These are phyloP conservation scores for Penicillium expansum DNA, from an alignment of 2,329 filamentous ascomycete species.

Conservation along the genomic window DNA sequence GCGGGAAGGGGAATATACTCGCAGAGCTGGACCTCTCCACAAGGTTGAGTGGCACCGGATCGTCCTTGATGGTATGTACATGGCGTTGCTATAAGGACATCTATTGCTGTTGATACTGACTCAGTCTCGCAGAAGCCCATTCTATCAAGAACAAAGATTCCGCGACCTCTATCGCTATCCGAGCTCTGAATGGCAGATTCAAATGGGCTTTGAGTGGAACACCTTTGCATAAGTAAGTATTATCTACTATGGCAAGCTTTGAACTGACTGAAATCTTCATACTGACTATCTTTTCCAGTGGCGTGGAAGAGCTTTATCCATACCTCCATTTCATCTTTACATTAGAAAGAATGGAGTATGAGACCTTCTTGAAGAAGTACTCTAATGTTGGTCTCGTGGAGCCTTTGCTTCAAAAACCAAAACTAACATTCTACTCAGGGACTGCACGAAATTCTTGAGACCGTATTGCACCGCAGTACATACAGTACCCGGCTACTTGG, in stretches of 20 bases:
- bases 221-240: constrained; percentile 37
- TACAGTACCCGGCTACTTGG: neutral
- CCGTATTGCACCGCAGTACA: neutral
- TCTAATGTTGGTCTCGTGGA: constrained; percentile 15
- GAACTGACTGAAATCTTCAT: neutral
- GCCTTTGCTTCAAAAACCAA: neutral
- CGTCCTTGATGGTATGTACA: constrained; percentile 39
- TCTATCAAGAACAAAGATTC: constrained; percentile 37
- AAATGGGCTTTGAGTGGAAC: constrained; percentile 44
- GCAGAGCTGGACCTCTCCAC: constrained; percentile 34
- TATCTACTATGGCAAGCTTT: no score
- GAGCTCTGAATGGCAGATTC: constrained; percentile 33
- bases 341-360: constrained; percentile 24
- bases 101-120: neutral
- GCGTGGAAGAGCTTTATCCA: constrained; percentile 39
- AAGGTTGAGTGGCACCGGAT: constrained; percentile 37
- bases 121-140: constrained; percentile 29
- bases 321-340: constrained; percentile 40
- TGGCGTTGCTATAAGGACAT: neutral
- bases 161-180: constrained; percentile 37
- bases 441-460: neutral
- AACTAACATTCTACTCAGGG: neutral
- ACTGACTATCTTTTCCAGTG: constrained; percentile 16
- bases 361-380: constrained; percentile 27
- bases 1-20: constrained; percentile 24